Conservation (phyloP, 176 grass and related monocot species). For the Oryza coarctata region DNA sequence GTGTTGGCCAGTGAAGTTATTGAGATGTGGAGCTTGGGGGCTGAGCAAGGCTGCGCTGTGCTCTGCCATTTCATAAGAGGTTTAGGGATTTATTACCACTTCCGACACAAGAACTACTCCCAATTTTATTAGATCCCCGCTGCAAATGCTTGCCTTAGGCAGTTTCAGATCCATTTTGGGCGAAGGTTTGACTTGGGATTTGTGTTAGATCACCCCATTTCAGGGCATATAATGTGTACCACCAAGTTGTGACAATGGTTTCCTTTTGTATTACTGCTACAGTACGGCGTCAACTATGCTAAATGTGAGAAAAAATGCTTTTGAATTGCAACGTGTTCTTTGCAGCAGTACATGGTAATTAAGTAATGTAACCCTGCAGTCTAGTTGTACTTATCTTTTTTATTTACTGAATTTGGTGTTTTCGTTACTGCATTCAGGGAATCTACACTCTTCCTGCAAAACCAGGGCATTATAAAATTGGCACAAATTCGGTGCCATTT, state of each 20-base stretch:
- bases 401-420: not conserved
- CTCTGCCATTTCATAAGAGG: not conserved
- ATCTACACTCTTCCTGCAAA: not conserved
- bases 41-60: not conserved
- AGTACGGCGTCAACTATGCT: not conserved
- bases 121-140: not conserved
- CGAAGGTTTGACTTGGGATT: slow-evolving; percentile 8
- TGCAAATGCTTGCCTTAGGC: not conserved
- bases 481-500: not conserved
- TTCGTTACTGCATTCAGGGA: not conserved
- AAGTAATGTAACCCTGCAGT: not conserved
- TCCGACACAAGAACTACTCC: not conserved
- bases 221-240: not conserved
- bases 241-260: not conserved
- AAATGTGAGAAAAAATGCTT: not conserved
- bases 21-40: not conserved
- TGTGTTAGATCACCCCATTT: not conserved
- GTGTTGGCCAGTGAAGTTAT: not conserved
- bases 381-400: not conserved
- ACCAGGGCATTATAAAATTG: not conserved
- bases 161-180: slow-evolving; percentile 30
- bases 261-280: not conserved
- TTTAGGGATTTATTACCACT: not conserved
- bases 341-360: not conserved
- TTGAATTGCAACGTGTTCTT: not conserved